Percentiles rank a stretch among this genome's conserved stretches.
Conservation (phyloP, 2,329 filamentous ascomycete genomes). For the Acrocalymma vagum region DNA sequence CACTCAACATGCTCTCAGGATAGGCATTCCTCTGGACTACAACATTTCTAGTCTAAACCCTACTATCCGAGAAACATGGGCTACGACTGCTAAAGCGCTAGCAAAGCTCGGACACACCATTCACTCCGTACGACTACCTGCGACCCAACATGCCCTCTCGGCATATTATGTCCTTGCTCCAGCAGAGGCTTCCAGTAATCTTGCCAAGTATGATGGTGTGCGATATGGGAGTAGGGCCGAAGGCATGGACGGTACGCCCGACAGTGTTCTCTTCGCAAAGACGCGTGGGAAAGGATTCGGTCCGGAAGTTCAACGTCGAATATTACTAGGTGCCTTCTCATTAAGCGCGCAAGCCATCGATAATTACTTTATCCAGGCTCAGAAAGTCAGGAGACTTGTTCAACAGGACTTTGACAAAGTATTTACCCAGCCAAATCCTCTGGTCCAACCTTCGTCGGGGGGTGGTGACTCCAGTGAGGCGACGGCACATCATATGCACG, state of each 20-base stretch:
- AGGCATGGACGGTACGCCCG: conserved; percentile 64
- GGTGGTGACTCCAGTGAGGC: conserved; percentile 3
- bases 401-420: conserved; percentile 85
- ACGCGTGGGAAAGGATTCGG: conserved; percentile 82
- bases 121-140: conserved; percentile 80
- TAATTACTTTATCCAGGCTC: conserved; percentile 96
- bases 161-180: conserved; percentile 96
- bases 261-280: conserved; percentile 69
- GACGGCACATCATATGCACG: conserved; percentile 53
- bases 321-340: conserved; percentile 88
- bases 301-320: conserved; percentile 83
- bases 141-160: conserved; percentile 84
- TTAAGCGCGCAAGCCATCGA: conserved; percentile 90
- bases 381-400: conserved; percentile 84
- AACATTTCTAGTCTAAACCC: conserved; percentile 84
- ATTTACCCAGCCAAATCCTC: conserved; percentile 75
- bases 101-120: conserved; percentile 73
- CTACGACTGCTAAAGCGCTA: conserved; percentile 66
- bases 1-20: conserved; percentile 40
- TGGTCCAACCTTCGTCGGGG: conserved; percentile 60
- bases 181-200: conserved; percentile 93
- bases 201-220: conserved; percentile 97
- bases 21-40: conserved; percentile 77
- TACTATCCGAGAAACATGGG: conserved; percentile 75
- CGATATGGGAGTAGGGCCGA: conserved; percentile 75